Evolutionary conservation across 371 early-diverging fungal genomes (phyloP).

Genomic region (Funneliformis caledonium): DNA sequence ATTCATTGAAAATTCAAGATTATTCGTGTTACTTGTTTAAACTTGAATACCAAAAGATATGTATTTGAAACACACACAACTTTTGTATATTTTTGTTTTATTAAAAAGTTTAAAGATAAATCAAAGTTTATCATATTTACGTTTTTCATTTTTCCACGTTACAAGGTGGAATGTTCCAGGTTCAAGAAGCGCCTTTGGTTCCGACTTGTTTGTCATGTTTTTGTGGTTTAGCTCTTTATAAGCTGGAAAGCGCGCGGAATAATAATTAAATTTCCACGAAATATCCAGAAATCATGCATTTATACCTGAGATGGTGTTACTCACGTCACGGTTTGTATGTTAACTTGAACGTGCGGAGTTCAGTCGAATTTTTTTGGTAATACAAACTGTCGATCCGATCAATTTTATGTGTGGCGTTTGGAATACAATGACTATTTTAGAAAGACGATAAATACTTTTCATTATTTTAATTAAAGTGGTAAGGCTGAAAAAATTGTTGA

Average conservation of each 20-base stretch:
- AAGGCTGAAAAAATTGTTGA: too few relatives aligned
- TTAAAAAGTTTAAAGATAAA: neutral
- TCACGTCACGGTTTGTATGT: neutral
- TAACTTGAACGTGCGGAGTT: too few relatives aligned
- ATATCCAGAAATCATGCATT: neutral
- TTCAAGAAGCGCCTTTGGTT: neutral
- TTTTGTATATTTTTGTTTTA: neutral
- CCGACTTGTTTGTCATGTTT: neutral
- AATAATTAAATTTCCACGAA: neutral
- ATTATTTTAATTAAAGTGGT: too few relatives aligned
- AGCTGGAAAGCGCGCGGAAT: neutral
- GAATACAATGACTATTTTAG: too few relatives aligned
- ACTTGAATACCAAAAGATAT: neutral
- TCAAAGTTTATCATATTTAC: neutral
- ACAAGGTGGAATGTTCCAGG: constrained; percentile 3
- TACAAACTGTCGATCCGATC: neutral
- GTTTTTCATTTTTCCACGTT: neutral
- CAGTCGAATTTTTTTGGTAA: neutral
- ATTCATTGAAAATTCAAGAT: neutral
- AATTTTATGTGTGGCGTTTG: neutral
- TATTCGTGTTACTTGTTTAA: neutral
- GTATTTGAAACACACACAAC: neutral
- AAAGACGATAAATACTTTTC: too few relatives aligned
- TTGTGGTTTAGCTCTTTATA: neutral
- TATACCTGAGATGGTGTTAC: neutral